Percentiles rank a stretch among this genome's conserved stretches.
phyloP scores from a whole-genome alignment of 1,139 yeast genomes.

The Hyphopichia khmerensis region DNA sequence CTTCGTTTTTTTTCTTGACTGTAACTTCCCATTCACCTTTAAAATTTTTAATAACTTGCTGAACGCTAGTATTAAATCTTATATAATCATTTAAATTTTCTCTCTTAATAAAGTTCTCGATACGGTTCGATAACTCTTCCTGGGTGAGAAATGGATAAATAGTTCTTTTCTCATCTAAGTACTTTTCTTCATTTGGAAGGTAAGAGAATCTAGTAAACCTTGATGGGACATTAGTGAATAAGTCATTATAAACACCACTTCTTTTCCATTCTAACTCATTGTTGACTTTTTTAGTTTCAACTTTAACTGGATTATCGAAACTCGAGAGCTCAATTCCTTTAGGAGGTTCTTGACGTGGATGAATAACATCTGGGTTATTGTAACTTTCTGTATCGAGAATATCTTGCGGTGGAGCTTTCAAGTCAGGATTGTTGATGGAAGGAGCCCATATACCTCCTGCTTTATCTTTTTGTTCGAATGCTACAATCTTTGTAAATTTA shows the following conservation, averaged over 20 bases:
- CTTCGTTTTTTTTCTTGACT: slow-evolving; percentile 22
- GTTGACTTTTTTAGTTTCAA: slow-evolving; percentile 9
- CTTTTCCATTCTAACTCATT: slow-evolving; percentile 36
- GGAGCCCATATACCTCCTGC: slow-evolving; percentile 41
- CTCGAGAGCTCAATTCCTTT: slow-evolving; percentile 13
- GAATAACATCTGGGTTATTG: slow-evolving; percentile 23
- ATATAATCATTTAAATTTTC: slow-evolving; percentile 32
- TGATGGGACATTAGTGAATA: slow-evolving; percentile 49
- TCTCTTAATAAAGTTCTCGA: slow-evolving; percentile 25
- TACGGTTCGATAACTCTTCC: slow-evolving; percentile 32
- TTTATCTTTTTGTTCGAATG: slow-evolving; percentile 30
- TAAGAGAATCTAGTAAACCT: slow-evolving; percentile 44
- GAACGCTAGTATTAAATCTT: slow-evolving; percentile 40
- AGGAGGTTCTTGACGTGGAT: slow-evolving; percentile 21
- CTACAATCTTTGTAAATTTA: slow-evolving; percentile 27
- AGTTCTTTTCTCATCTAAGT: slow-evolving; percentile 19
- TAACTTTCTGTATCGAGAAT: slow-evolving; percentile 27
- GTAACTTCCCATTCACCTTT: slow-evolving; percentile 45
- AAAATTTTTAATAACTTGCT: slow-evolving; percentile 29
- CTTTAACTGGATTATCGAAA: slow-evolving; percentile 16
- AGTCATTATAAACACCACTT: slow-evolving; percentile 41
- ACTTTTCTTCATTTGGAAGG: slow-evolving; percentile 27
- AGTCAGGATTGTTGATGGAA: slow-evolving; percentile 20
- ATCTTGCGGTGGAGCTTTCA: slow-evolving; percentile 28
- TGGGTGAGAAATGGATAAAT: slow-evolving; percentile 44